These are phyloP conservation scores for Phylloporus arenicola DNA, from an alignment of 768 basidiomycete genomes.

Conservation along the genomic window DNA sequence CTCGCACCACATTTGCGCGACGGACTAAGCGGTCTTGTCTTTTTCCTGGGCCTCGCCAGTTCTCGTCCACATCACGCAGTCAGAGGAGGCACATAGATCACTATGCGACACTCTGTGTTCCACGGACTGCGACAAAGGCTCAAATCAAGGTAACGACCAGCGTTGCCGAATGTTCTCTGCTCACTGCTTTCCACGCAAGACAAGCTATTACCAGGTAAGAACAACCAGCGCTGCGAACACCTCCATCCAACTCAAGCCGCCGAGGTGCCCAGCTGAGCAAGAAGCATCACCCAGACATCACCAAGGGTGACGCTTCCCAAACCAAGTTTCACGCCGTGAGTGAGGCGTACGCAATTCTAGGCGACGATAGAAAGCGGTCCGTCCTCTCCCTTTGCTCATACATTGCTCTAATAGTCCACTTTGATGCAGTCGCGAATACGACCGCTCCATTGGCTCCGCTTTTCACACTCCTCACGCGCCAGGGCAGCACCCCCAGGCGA, in stretches of 20 bases:
- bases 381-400: background rate
- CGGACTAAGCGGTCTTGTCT: background rate
- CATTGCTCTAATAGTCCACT: background rate
- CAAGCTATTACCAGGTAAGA: constrained; percentile 29
- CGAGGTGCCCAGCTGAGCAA: constrained; percentile 39
- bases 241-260: background rate
- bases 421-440: constrained; percentile 28
- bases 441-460: constrained; percentile 18
- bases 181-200: constrained; percentile 10
- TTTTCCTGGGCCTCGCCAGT: constrained; percentile 2
- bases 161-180: background rate
- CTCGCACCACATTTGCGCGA: background rate
- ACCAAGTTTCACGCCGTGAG: constrained; percentile 41
- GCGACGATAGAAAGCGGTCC: constrained; percentile 43
- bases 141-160: constrained; percentile 27
- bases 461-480: constrained; percentile 1
- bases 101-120: constrained; percentile 25
- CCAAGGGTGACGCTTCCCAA: constrained; percentile 33
- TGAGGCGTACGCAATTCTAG: constrained; percentile 43
- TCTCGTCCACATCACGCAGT: constrained; percentile 17
- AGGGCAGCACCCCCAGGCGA: constrained; percentile 28
- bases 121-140: constrained; percentile 27
- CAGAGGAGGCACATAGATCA: constrained; percentile 20
- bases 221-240: background rate
- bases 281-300: constrained; percentile 41